Conservation (phyloP, 345 rosid genomes). For the Orychophragmus violaceus region DNA sequence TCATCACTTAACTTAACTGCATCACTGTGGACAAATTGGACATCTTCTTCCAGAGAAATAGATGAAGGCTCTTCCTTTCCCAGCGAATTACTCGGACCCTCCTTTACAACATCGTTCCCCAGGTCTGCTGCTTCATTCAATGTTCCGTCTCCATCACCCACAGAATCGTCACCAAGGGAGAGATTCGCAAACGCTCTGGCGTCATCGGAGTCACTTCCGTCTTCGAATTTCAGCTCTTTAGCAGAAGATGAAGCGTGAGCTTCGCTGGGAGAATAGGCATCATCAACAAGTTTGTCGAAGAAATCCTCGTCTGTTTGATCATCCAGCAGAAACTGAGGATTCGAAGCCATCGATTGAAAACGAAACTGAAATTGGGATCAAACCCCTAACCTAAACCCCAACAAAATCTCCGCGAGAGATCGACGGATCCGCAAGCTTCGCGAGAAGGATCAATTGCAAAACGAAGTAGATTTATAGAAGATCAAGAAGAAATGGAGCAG, state of each 20-base stretch:
- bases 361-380: background rate
- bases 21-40: slow-evolving; percentile 21
- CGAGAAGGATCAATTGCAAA: background rate
- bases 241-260: slow-evolving; percentile 16
- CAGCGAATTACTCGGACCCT: slow-evolving; percentile 18
- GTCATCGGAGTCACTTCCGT: slow-evolving; percentile 52
- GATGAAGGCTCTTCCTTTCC: slow-evolving; percentile 3
- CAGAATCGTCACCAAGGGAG: slow-evolving; percentile 32
- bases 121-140: slow-evolving; percentile 22
- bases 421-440: slow-evolving; percentile 22
- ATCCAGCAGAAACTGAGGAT: slow-evolving; percentile 73
- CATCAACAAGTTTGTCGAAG: slow-evolving; percentile 88
- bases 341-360: slow-evolving; percentile 61
- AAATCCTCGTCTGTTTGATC: slow-evolving; percentile 98
- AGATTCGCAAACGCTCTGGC: slow-evolving; percentile 57
- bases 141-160: slow-evolving; percentile 27
- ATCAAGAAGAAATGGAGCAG: slow-evolving; percentile 12
- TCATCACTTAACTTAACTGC: slow-evolving; percentile 19
- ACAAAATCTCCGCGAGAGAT: slow-evolving; percentile 14
- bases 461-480: background rate
- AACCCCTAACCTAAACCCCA: slow-evolving; percentile 22
- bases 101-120: slow-evolving; percentile 23
- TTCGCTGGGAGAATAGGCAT: slow-evolving; percentile 32
- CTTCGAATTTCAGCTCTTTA: slow-evolving; percentile 22
- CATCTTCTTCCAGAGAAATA: slow-evolving; percentile 14